Conservation (phyloP, 208 protist species). For the Trypanosoma grayi region DNA sequence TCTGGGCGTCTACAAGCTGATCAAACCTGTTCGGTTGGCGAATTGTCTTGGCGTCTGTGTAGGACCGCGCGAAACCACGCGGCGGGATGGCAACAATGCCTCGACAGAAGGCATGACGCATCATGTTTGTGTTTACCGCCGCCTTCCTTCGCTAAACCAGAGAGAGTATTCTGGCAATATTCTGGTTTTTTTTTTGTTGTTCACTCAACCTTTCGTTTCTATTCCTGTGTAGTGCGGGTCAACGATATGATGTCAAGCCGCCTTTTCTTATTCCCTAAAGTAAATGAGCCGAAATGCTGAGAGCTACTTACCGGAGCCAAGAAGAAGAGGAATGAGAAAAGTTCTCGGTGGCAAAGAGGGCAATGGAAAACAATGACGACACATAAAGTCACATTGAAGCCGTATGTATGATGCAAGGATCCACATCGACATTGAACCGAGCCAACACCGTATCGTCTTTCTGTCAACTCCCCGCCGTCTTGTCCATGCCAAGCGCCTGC, state of each 20-base stretch:
- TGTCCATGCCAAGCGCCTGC: conserved; percentile 16
- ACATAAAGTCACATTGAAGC: background rate
- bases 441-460: no score
- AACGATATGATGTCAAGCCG: no score
- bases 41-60: conserved; percentile 79
- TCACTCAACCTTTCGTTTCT: background rate
- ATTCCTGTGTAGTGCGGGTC: background rate
- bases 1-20: conserved; percentile 64
- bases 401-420: background rate
- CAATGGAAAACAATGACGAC: conserved; percentile 14
- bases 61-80: conserved; percentile 29
- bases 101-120: conserved; percentile 54
- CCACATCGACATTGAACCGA: no score
- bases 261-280: background rate
- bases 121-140: conserved; percentile 38
- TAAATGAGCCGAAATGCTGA: background rate
- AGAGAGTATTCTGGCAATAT: no score
- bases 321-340: no score
- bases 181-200: background rate
- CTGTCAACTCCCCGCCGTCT: background rate
- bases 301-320: background rate
- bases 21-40: conserved; percentile 77
- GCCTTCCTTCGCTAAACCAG: background rate
- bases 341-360: no score
- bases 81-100: background rate